Conservation (phyloP, 2,329 filamentous ascomycete species). For the Aspergillus latus region DNA sequence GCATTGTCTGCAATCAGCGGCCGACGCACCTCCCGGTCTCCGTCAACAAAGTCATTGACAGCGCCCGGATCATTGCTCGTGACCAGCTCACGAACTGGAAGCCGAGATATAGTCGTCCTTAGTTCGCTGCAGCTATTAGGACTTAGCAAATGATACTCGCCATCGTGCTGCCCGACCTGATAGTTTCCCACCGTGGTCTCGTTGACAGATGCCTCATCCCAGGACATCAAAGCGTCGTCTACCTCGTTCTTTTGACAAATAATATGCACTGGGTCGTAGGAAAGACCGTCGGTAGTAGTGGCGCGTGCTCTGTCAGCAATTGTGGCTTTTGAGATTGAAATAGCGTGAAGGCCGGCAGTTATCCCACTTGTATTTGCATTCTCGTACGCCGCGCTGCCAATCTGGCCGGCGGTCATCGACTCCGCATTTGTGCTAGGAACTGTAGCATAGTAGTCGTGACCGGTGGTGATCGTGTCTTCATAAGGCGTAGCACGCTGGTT, state of each 20-base stretch:
- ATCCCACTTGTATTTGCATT: neutral
- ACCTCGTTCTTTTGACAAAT: neutral
- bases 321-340: neutral
- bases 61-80: neutral
- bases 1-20: neutral
- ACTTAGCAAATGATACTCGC: neutral
- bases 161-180: neutral
- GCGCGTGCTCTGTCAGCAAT: neutral
- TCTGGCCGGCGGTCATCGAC: neutral
- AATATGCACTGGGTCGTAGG: neutral
- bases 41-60: neutral
- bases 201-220: neutral
- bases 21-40: neutral
- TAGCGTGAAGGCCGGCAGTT: neutral
- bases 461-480: neutral
- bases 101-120: neutral
- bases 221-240: neutral
- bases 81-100: neutral
- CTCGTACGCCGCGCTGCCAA: neutral
- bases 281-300: neutral
- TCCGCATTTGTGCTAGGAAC: neutral
- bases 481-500: neutral
- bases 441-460: neutral
- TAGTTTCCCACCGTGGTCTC: neutral
- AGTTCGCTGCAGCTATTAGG: neutral